Evolutionary conservation across 2,329 filamentous ascomycete species (phyloP).

Genomic region (Neurospora crassa): DNA sequence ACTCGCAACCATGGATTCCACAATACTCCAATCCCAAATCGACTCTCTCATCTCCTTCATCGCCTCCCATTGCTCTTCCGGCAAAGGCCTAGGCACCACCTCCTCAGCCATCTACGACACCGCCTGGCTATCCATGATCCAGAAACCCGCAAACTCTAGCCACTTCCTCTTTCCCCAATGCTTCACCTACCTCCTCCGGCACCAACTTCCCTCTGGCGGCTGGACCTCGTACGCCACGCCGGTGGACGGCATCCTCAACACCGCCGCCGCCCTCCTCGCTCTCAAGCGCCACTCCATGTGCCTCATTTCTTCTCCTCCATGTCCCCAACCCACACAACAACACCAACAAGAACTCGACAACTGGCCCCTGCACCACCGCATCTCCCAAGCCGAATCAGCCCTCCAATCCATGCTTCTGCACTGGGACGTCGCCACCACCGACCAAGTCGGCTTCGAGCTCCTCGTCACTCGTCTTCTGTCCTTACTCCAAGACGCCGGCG

Average conservation of each 20-base stretch:
- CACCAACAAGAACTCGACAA: not conserved
- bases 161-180: not conserved
- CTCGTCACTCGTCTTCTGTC: not conserved
- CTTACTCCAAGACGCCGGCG: not conserved
- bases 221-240: not conserved
- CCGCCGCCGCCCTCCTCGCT: not conserved
- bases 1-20: not conserved
- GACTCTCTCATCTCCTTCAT: not conserved
- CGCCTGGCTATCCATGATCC: not conserved
- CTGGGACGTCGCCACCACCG: not conserved
- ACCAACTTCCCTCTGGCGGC: not conserved
- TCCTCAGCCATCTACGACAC: not conserved
- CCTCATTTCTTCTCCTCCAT: not conserved
- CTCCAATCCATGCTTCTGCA: not conserved
- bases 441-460: not conserved
- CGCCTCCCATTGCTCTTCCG: not conserved
- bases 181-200: not conserved
- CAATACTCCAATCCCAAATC: not conserved
- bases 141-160: not conserved
- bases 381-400: fast-evolving
- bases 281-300: not conserved
- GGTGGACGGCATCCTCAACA: not conserved
- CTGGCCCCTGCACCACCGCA: not conserved
- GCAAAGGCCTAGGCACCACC: not conserved
- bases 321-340: not conserved